Evolutionary conservation across 768 basidiomycete genomes (phyloP), one percentile per base, ranked within the genome.

Genomic region (Pholiota conissans): DNA sequence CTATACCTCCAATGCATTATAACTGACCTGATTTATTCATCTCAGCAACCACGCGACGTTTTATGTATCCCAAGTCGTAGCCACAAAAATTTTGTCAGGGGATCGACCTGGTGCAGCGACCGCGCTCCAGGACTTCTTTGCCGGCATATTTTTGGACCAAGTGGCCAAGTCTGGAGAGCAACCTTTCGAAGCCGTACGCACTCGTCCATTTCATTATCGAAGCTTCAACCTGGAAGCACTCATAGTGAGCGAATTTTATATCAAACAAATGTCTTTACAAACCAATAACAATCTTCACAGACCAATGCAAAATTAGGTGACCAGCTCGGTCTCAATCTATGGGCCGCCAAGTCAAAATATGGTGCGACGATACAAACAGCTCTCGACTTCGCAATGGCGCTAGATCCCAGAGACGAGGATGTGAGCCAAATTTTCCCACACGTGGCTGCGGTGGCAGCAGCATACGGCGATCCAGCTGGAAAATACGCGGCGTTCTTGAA

Each of bases 21-120:
- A n/a, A n/a, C n/a, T n/a, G n/a, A n/a, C n/a, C n/a, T n/a, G n/a
- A n/a, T n/a, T n/a, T n/a, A n/a, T n/a, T n/a, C n/a, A n/a, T n/a
- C n/a, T n/a, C n/a, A 86, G 84, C 66, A 86, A 86, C 59, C 84
- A 86, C 65, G 71, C 64, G 24, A 76, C 78, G 0, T 85, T 83
- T 71, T 83, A 77, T 61, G 57, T 68, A 32, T 74, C 71, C 27
- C 82, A 84, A 63, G 42, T 80, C 2, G 76, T 74, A 3, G 76
- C 79, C 2, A 59, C 74, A 8, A 74, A 77, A 64, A 64, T 82
- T 10, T 62, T 69, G 16, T n/a, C 71, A 5, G 79, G 78, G 8
- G 77, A 84, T 55, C 65, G 57, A 5, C 50, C 65, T 24, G 79
- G 77, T 9, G 84, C 83, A 1, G 63, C 58, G n/a, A 30, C 54